These are phyloP conservation scores for Kwoniella sp. DNA, from an alignment of 768 basidiomycete species.

Conservation along the genomic window DNA sequence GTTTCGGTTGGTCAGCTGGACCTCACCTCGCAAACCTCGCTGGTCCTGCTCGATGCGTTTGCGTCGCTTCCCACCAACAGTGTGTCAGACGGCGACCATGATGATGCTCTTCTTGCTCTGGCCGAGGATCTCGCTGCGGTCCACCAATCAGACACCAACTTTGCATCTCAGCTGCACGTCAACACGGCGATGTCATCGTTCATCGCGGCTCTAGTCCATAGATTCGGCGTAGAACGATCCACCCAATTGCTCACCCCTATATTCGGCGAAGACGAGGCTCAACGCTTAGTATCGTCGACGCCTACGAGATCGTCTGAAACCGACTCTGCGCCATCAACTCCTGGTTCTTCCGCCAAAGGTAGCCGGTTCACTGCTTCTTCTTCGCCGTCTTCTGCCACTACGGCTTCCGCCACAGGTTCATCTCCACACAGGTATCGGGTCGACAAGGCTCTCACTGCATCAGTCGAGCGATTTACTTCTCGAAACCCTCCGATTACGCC, in stretches of 20 bases:
- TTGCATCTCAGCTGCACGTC: neutral
- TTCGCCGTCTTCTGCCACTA: constrained; percentile 2
- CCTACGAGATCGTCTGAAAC: constrained; percentile 5
- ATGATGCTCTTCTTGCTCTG: constrained; percentile 31
- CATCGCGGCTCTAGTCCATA: constrained; percentile 10
- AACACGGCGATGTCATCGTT: constrained; percentile 3
- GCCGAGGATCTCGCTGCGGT: constrained; percentile 22
- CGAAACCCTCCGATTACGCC: constrained; percentile 47
- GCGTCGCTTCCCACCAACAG: neutral
- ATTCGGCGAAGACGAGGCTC: constrained; percentile 13
- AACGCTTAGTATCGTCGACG: neutral
- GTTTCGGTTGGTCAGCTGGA: constrained; percentile 2
- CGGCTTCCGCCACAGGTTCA: neutral
- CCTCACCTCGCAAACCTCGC: constrained; percentile 9
- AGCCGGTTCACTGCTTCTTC: constrained; percentile 11
- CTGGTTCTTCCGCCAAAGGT: neutral
- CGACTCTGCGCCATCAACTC: constrained; percentile 9
- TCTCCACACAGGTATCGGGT: constrained; percentile 11
- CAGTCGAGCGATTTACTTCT: constrained; percentile 31
- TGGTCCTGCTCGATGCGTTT: constrained; percentile 21
- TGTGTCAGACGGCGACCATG: constrained; percentile 26
- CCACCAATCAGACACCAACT: neutral
- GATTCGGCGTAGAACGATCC: constrained; percentile 20
- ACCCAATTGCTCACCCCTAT: constrained; percentile 10
- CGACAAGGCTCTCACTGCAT: constrained; percentile 26